Base-by-base conservation (phyloP, 495 filamentous ascomycete species). In the Neurospora sp. region DNA sequence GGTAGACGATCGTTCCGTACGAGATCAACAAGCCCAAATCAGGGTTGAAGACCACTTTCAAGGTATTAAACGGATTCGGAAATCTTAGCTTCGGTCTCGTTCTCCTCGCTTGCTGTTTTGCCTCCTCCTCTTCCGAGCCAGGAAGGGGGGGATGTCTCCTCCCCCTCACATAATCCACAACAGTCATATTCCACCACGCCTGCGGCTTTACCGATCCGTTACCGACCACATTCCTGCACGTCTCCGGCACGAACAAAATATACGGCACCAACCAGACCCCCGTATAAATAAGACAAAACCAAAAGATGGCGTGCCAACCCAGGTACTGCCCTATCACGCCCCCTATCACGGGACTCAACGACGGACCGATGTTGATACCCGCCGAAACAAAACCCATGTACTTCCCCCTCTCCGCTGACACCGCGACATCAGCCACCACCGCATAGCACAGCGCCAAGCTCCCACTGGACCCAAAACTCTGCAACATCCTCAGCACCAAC, bases 221-320 rank as follows among this genome's bases (percentile, higher is more conserved):
- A 0, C 90, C 92, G 0, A 94, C 92, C 5, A 94, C 86, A 17
- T 87, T 90, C 9, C 92, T 84, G 71, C 86, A 87, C 6, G 92
- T 94, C 80, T 93, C 92, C 4, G 91, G 91, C 19, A 92, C 83
- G 11, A 83, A 76, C 59, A 92, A 43, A 19, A 85, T 66, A 74
- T 88, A 89, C 2, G 86, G 79, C 34, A 89, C 75, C 10, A 89
- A 79, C 78, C 85, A 89, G 24, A 82, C 81, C 0, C 83, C 87
- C 15, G 84, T 82, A 37, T 89, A 76, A 59, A 93, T 92, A 69
- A 86, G 83, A 38, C 92, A 83, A 74, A 93, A 93, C 90, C 90
- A 93, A 78, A 94, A 95, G 54, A 92, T 91, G 69, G 87, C 84
- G 34, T 88, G 78, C 92, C 91, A 94, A 0, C 89, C 90, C 0